Evolutionary conservation across 805 yeast genomes (phyloP), one percentile per base, ranked within the genome.

Genomic region (Nakazawaea wyomingensis): DNA sequence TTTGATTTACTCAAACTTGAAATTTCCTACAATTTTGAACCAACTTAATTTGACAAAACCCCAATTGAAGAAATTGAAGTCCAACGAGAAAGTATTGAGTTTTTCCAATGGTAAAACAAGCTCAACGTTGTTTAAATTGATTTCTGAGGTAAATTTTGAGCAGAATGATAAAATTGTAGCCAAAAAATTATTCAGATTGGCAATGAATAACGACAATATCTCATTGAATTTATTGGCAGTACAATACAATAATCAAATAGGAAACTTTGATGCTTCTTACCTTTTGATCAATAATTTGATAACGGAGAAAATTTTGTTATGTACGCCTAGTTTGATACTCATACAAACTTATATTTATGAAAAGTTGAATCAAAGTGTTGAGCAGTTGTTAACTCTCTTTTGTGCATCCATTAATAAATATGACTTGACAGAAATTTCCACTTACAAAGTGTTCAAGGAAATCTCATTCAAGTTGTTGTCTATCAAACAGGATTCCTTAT

Each of bases 331-430:
- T 4, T 55, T 82, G 35, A 64, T 74, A 31, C 76, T 78, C 21
- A 60, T 72, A 4, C 58, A 80, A 22, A 63, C 73, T 8, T 64
- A 75, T 11, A 53, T 81, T 5, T 77, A 74, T 55, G 82, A 76
- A 48, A 47, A 56, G 10, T 57, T 69, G 34, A 70, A 73, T 34
- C 62, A 72, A 36, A 56, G 55, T 22, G 55, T 55, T 35, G 41
- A 48, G 2, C 54, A 53, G 2, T 52, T 72, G 16, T 59, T 74
- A 36, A 39, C 50, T 5, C 50, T 34, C 9, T 39, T 44, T 21
- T 13, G 28, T 14, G 1, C n/a, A 17, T 14, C 17, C 6, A 24
- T 44, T 17, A 39, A 26, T 20, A 10, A 17, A 4, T 39, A 28
- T 29, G 48, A 47, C 2, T 46, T 52, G 9, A 34, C 43, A 1